Percentiles rank a stretch among this genome's conserved stretches.
Conservation (phyloP, 768 basidiomycete genomes). For the Clavaria fumosa region DNA sequence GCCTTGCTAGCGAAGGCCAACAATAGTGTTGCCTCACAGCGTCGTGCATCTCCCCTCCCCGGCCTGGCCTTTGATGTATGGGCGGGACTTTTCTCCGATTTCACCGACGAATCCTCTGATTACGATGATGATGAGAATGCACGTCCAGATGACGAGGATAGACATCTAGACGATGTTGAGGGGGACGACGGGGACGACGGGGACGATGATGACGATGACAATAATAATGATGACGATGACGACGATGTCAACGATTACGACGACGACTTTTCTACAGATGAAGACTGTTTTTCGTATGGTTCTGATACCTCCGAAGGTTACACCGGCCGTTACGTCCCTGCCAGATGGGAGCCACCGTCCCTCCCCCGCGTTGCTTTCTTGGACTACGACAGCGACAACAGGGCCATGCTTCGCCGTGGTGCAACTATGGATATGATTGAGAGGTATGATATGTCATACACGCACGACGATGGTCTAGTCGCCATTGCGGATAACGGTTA, state of each 20-base stretch:
- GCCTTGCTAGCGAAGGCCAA: conserved; percentile 33
- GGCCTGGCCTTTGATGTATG: conserved; percentile 54
- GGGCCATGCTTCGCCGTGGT: conserved; percentile 9
- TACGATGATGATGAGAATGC: conserved; percentile 21
- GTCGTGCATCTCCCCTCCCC: conserved; percentile 19
- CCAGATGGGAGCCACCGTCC: conserved; percentile 46
- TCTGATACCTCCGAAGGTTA: conserved; percentile 14
- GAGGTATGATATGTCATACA: conserved; percentile 38
- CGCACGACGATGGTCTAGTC: conserved; percentile 36
- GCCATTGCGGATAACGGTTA: conserved; percentile 19
- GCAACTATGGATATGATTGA: conserved; percentile 44
- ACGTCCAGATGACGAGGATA: too few relatives aligned
- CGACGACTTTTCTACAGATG: conserved; percentile 18
- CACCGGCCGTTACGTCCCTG: conserved; percentile 22
- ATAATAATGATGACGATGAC: conserved; percentile 15
- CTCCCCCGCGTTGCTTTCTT: too few relatives aligned
- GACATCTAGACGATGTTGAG: conserved; percentile 16
- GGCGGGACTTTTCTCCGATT: conserved; percentile 48
- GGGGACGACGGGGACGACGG: conserved; percentile 11
- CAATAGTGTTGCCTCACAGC: conserved; percentile 10
- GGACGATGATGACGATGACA: conserved; percentile 22
- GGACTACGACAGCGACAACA: conserved; percentile 7
- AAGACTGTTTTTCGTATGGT: conserved; percentile 2
- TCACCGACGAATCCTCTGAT: conserved; percentile 25
- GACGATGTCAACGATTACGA: conserved; percentile 23